Percentiles rank a stretch among this genome's conserved stretches.
phyloP scores from a whole-genome alignment of 257 asterid genomes.

The Ilex aquifolium region DNA sequence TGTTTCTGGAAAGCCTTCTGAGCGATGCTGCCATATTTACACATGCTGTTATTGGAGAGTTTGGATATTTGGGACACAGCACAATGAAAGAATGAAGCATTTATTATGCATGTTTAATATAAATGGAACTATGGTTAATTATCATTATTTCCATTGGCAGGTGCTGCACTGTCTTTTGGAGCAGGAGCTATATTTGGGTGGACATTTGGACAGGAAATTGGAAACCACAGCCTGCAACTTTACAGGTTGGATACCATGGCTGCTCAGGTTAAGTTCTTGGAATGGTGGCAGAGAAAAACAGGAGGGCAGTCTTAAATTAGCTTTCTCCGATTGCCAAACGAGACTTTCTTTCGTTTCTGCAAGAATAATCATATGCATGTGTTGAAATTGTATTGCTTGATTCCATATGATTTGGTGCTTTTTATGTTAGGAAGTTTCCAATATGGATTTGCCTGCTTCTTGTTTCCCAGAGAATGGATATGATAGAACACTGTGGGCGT shows the following conservation, averaged over 20 bases:
- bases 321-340: constrained; percentile 2
- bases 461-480: too few relatives aligned
- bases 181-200: constrained; percentile 75
- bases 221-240: constrained; percentile 74
- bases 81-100: too few relatives aligned
- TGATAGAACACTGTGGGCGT: too few relatives aligned
- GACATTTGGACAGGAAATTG: constrained; percentile 73
- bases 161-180: constrained; percentile 60
- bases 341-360: constrained; percentile 2
- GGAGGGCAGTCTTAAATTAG: constrained; percentile 21
- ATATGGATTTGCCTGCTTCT: too few relatives aligned
- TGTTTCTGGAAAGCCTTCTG: too few relatives aligned
- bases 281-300: constrained; percentile 85
- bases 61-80: constrained; percentile 7
- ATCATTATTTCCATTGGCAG: too few relatives aligned
- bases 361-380: constrained; percentile 13
- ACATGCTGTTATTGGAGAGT: too few relatives aligned
- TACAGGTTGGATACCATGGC: constrained; percentile 63
- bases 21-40: too few relatives aligned
- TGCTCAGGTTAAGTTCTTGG: constrained; percentile 77
- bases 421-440: too few relatives aligned
- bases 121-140: too few relatives aligned
- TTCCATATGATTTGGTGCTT: too few relatives aligned
- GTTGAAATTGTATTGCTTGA: constrained; percentile 3
- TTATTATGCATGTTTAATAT: too few relatives aligned